Evolutionary conservation across 2,329 filamentous ascomycete species (phyloP), one percentile per base, ranked within the genome.

Genomic region (Escovopsis sp.): DNA sequence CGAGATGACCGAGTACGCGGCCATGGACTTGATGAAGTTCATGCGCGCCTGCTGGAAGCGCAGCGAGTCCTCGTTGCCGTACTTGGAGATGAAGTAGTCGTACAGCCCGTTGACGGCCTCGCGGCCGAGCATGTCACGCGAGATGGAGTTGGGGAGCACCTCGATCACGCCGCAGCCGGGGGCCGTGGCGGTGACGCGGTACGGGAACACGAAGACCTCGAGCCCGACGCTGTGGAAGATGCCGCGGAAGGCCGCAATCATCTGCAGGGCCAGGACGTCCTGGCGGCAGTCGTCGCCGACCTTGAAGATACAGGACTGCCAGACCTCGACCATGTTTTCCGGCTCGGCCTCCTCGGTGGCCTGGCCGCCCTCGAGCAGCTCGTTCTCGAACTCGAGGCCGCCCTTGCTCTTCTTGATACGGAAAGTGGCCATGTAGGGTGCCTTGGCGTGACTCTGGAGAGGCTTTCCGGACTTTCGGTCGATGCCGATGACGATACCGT

Each of bases 251-350:
- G 88, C 87, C 1, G 91, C 81, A 58, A 99, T 95, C 82, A 99
- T 93, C 62, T 98, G 91, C 47, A 99, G 68, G 2, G 91, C 91
- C 45, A 99, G 71, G 40, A 99, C 84, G 54, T 99, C 93, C 63
- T 99, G 91, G 39, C 91, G 82, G 58, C 91, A 96, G 61, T 99
- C 91, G 58, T 99, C 91, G 47, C 91, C 91, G 39, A 99, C 93
- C 61, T 99, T 99, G 78, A 99, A 99, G 56, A 99, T 99, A 43
- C 89, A 91, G 2, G 87, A 94, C 61, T 98, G 91, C 93, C 91
- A 96, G n/a, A 89, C 82, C 60, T 98, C 93, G 50, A 94, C 77
- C 0, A 78, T 84, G 52, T 73, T 76, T 40, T 57, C 56, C n/a
- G 53, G 51, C 1, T 47, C 45, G 20, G 52, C 45, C 9, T 48